phyloP scores from a whole-genome alignment of 495 filamentous ascomycete genomes.

The Hypoxylon perforatum region DNA sequence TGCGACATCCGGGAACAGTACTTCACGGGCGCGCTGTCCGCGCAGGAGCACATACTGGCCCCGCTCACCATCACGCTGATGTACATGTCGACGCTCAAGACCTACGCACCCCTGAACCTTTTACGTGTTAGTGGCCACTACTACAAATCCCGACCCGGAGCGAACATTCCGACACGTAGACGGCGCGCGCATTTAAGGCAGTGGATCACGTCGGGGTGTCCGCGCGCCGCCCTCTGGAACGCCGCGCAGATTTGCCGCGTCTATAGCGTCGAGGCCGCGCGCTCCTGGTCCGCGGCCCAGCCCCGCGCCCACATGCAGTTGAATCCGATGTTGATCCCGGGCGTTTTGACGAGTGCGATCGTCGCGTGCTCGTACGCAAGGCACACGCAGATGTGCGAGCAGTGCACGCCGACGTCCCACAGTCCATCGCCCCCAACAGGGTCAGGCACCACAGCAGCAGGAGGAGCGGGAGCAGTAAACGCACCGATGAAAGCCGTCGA shows the following conservation, averaged over 20 bases:
- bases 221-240: constrained; percentile 39
- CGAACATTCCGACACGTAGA: constrained; percentile 38
- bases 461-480: too few relatives aligned
- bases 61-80: constrained; percentile 43
- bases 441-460: neutral
- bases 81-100: constrained; percentile 43
- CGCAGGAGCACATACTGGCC: constrained; percentile 22
- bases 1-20: constrained; percentile 23
- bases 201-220: constrained; percentile 39
- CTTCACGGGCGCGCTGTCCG: constrained; percentile 7
- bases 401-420: constrained; percentile 22
- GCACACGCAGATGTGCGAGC: constrained; percentile 32
- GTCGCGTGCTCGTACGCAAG: constrained; percentile 45
- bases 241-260: constrained; percentile 45
- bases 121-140: constrained; percentile 38
- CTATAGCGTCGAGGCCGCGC: constrained; percentile 26
- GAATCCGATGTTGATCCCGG: constrained; percentile 44
- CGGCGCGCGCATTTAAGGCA: constrained; percentile 35
- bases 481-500: constrained; percentile 18
- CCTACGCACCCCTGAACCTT: constrained; percentile 45
- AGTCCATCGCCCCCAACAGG: neutral
- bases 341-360: constrained; percentile 48
- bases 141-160: constrained; percentile 31
- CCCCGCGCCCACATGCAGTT: constrained; percentile 25
- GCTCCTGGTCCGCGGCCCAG: neutral